A percentile compares a stretch with the other conserved stretches of the same genome.
phyloP scores from a whole-genome alignment of 2,329 filamentous ascomycete genomes.

The Alternaria novae-zelandiae region DNA sequence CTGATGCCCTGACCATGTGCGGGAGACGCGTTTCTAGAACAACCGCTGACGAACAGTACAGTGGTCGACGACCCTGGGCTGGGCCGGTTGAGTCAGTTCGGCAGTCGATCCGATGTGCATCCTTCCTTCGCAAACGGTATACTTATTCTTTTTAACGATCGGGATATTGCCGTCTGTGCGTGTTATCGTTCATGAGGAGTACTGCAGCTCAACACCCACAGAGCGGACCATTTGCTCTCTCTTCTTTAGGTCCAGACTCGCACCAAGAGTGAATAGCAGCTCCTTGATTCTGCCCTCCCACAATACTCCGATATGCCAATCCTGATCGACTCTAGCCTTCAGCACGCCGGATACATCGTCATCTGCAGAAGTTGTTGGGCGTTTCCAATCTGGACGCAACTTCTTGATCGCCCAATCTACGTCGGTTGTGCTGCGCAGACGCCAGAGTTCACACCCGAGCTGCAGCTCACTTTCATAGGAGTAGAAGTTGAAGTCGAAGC shows the following conservation, averaged over 20 bases:
- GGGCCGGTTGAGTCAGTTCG: conserved; percentile 3
- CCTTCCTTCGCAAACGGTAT: conserved; percentile 11
- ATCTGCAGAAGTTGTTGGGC: conserved; percentile 47
- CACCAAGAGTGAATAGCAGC: conserved; percentile 87
- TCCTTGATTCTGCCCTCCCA: conserved; percentile 97
- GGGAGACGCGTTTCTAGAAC: conserved; percentile 25
- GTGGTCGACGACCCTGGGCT: not conserved
- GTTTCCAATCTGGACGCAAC: conserved; percentile 52
- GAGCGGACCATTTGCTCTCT: conserved; percentile 78
- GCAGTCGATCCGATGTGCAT: not conserved
- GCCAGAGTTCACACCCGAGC: conserved; percentile 92
- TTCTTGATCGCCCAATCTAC: conserved; percentile 54
- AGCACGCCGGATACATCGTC: conserved; percentile 83
- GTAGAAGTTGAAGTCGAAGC: conserved; percentile 97
- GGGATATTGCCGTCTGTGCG: conserved; percentile 6
- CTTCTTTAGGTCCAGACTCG: conserved; percentile 79
- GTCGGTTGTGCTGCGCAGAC: conserved; percentile 57
- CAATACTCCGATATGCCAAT: conserved; percentile 80
- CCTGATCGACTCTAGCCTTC: conserved; percentile 89
- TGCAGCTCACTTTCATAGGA: conserved; percentile 96
- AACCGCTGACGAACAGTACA: conserved; percentile 11
- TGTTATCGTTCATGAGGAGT: conserved; percentile 69
- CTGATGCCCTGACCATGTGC: conserved; percentile 13
- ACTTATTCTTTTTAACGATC: conserved; percentile 9
- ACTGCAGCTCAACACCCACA: conserved; percentile 80